These are phyloP conservation scores for Panaeolus papilionaceus DNA, from an alignment of 768 basidiomycete genomes.

Conservation along the genomic window DNA sequence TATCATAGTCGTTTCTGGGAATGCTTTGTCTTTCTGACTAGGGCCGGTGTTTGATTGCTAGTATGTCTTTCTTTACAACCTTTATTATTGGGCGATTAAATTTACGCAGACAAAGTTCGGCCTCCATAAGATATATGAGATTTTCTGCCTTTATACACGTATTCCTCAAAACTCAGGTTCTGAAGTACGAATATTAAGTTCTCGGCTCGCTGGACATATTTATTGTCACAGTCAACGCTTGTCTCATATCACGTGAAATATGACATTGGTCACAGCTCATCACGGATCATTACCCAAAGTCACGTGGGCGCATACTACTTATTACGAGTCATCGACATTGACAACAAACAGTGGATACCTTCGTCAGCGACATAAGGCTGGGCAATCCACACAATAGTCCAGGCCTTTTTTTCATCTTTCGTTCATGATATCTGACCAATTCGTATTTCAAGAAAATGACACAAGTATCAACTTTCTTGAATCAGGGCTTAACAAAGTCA, in stretches of 20 bases:
- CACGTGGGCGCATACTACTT: neutral
- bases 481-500: neutral
- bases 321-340: conserved; percentile 1
- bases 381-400: neutral
- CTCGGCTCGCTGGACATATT: neutral
- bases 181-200: no score
- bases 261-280: conserved; percentile 1
- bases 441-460: neutral
- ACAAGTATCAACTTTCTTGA: neutral
- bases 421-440: neutral
- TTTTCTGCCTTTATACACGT: no score
- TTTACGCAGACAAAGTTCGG: neutral
- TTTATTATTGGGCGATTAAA: no score
- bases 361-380: neutral
- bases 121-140: no score
- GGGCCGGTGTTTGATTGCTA: no score
- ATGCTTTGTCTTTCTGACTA: neutral
- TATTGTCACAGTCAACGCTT: conserved; percentile 10
- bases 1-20: neutral
- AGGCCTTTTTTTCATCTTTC: neutral
- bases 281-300: no score
- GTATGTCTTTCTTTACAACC: no score
- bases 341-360: conserved; percentile 6
- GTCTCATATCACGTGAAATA: neutral
- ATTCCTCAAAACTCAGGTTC: no score